Conservation (phyloP, 2,329 filamentous ascomycete species). For the Seiridium unicorne region DNA sequence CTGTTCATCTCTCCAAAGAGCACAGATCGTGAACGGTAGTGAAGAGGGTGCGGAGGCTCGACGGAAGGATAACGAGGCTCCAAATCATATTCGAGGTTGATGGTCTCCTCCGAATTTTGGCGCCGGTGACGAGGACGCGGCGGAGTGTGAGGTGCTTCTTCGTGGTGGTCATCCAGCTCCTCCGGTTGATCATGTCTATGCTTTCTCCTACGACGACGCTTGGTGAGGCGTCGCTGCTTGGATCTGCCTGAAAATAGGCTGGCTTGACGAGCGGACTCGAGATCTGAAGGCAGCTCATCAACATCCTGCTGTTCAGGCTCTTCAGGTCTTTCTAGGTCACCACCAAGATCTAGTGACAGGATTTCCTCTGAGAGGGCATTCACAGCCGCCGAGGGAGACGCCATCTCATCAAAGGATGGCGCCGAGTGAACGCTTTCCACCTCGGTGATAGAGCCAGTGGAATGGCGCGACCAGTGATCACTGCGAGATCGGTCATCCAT, state of each 20-base stretch:
- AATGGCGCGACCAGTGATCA: constrained; percentile 41
- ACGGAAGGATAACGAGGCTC: constrained; percentile 9
- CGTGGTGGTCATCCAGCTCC: constrained; percentile 11
- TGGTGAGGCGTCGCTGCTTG: constrained; percentile 34
- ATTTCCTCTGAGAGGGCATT: constrained; percentile 52
- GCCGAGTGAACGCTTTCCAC: constrained; percentile 21
- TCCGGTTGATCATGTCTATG: constrained; percentile 21
- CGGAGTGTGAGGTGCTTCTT: constrained; percentile 11
- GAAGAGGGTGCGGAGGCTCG: constrained; percentile 19
- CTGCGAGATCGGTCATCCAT: constrained; percentile 44
- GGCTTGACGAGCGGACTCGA: constrained; percentile 30
- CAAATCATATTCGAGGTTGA: constrained; percentile 12
- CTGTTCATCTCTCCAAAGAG: constrained; percentile 30
- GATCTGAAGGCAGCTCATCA: constrained; percentile 26
- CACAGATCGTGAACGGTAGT: constrained; percentile 18
- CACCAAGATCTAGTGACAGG: constrained; percentile 31
- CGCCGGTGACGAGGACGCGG: constrained; percentile 18
- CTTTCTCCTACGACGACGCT: constrained; percentile 30
- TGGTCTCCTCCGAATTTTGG: constrained; percentile 21
- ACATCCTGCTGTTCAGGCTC: constrained; percentile 24
- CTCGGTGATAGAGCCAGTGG: constrained; percentile 31
- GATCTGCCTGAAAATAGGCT: constrained; percentile 29
- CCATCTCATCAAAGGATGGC: neutral
- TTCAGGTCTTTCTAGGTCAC: constrained; percentile 27
- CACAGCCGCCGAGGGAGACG: constrained; percentile 48